Evolutionary conservation across 2,329 filamentous ascomycete genomes (phyloP), one percentile per base, ranked within the genome.

Genomic region (Epichloe uncinata): DNA sequence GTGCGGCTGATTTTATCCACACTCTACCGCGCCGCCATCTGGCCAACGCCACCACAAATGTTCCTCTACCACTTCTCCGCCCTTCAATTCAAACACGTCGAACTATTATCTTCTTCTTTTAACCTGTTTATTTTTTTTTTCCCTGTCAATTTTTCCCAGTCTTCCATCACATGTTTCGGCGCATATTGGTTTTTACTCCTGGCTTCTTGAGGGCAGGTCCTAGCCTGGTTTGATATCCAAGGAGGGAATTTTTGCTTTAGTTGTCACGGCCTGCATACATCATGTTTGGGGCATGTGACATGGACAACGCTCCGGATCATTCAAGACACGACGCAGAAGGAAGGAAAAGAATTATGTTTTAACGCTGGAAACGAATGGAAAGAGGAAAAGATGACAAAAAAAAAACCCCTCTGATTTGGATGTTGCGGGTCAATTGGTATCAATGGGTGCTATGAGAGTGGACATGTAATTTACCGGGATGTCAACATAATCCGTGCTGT

Each of bases 171-270:
- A 52, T 49, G 50, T 44, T 42, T 40, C 26, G 48, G 44, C 44
- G 51, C 36, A 48, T 40, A 36, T 22, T 38, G 26, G 34, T 42
- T 41, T 40, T 52, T 44, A 35, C 18, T 35, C 34, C 6, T 20
- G 30, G 30, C 35, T 49, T 49, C 34, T 30, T 13, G 42, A 50
- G 20, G 35, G 35, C 38, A n/a, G 36, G 34, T 20, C 34, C 48
- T 34, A 16, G 44, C 48, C 51, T 45, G 48, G 33, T 50, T 47
- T 47, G 51, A 52, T 52, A 52, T 52, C 40, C 48, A 40, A 40
- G 30, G 35, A 26, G 44, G 50, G 38, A 45, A 13, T 42, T 41
- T 36, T 42, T 42, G 30, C 18, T 48, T 37, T 47, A 16, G 9
- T 35, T 48, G 12, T 5, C 42, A 40, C 38, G n/a, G 48, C 15